phyloP scores from a whole-genome alignment of 2,329 filamentous ascomycete species.

The Didymella sp. region DNA sequence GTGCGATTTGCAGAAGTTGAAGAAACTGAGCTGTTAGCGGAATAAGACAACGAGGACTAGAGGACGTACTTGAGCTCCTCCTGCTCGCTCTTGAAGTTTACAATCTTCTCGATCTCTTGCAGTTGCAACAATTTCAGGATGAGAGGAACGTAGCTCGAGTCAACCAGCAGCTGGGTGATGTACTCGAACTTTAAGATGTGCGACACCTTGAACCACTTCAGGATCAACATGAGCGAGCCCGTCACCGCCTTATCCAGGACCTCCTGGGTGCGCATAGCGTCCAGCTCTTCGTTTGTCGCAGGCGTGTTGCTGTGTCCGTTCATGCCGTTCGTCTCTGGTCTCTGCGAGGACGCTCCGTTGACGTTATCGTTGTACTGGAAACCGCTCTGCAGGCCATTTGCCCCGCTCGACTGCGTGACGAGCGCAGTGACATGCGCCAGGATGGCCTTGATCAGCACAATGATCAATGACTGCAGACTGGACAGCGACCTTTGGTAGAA shows the following conservation, averaged over 20 bases:
- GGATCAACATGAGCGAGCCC: conserved; percentile 81
- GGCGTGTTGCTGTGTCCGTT: conserved; percentile 39
- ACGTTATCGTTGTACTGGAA: conserved; percentile 53
- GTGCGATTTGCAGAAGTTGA: conserved; percentile 81
- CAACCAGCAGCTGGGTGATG: conserved; percentile 87
- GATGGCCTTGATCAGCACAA: conserved; percentile 89
- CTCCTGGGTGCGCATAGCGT: conserved; percentile 81
- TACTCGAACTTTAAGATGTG: conserved; percentile 97
- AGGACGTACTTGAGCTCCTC: conserved; percentile 74
- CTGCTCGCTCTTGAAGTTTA: conserved; percentile 84
- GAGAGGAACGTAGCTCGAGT: conserved; percentile 93
- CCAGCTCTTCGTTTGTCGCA: conserved; percentile 71
- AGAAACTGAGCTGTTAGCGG: conserved; percentile 69
- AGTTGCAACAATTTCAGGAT: conserved; percentile 93
- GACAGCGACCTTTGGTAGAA: conserved; percentile 84
- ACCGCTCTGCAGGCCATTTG: conserved; percentile 58
- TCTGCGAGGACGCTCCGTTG: conserved; percentile 46
- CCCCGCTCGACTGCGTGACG: conserved; percentile 64
- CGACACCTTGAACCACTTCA: conserved; percentile 97
- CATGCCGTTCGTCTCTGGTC: conserved; percentile 42
- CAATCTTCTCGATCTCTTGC: conserved; percentile 89
- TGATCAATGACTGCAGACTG: conserved; percentile 88
- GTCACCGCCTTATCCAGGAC: conserved; percentile 91
- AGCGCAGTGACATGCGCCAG: conserved; percentile 87
- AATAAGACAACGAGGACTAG: background rate